Evolutionary conservation across 805 yeast species (phyloP), one percentile per base, ranked within the genome.

Genomic region (Diddensiella caesifluorescens): DNA sequence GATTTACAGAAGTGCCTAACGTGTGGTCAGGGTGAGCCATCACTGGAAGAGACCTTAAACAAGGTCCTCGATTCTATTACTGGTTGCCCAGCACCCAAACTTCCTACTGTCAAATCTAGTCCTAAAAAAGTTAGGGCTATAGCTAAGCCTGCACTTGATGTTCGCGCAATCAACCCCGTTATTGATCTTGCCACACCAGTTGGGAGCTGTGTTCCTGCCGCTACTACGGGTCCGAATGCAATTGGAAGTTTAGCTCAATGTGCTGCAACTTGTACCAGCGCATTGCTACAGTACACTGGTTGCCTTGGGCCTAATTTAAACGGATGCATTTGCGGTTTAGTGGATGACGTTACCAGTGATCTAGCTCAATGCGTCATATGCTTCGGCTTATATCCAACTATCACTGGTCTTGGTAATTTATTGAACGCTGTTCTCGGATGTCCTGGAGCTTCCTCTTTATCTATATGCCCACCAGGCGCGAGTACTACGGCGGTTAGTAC

Each of bases 361-460:
- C 16, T 29, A 6, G 32, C 32, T 6, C 12, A 13, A 7, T 29
- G 32, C 32, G 7, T 29, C 15, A 29, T 19, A 13, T 29, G 32
- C 15, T 13, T 19, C 32, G 6, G 15, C 19, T 13, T 7, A 7
- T 29, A n/a, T 13, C 32, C 12, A 19, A 19, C 12, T 13, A 7
- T 29, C 19, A 19, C 12, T 13, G 32, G 32, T 29, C 16, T 29
- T 13, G 15, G 19, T 13, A 19, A 29, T 13, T 19, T 29, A 13
- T 19, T 29, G 7, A 19, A 29, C 32, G 12, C 32, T 19, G 15
- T 29, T 13, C 12, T 19, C 16, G 32, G 32, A 7, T 29, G 32
- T 29, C 32, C 32, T 29, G 32, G 19, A 9, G 38, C 38, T 35
- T 22, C 28, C 6, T 21, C 28, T 22, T 21, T 35, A 16, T 21